A percentile compares a stretch with the other conserved stretches of the same genome.
These are phyloP conservation scores for Cochlearia excelsa DNA, from an alignment of 345 rosid species.

Conservation along the genomic window DNA sequence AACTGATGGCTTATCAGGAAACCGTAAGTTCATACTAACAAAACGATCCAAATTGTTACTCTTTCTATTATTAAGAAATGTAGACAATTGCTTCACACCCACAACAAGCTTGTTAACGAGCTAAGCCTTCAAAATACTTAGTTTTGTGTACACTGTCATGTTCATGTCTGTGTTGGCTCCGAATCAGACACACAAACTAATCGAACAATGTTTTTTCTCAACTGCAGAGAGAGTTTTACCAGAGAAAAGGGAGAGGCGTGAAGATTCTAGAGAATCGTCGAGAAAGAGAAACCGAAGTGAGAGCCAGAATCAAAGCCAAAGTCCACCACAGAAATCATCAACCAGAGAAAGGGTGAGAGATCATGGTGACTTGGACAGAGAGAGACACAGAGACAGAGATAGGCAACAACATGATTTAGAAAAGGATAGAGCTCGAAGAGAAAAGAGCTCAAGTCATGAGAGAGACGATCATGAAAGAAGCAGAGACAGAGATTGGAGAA, in stretches of 20 bases:
- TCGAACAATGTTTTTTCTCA: too few species aligned
- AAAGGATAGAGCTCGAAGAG: conserved; percentile 53
- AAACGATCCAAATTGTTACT: too few species aligned
- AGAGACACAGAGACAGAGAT: conserved; percentile 50
- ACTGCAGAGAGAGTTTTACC: too few species aligned
- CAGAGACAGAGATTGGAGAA: conserved; percentile 70
- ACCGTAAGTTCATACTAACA: too few species aligned
- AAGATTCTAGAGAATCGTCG: conserved; percentile 58
- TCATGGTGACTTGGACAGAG: conserved; percentile 42
- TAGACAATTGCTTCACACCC: too few species aligned
- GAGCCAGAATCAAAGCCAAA: conserved; percentile 48
- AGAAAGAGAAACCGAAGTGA: conserved; percentile 63
- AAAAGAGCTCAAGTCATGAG: conserved; percentile 77
- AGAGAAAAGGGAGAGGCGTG: conserved; percentile 35
- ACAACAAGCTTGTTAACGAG: too few species aligned
- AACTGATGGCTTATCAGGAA: conserved; percentile 50
- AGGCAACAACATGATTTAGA: conserved; percentile 36
- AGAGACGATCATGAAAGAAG: conserved; percentile 64
- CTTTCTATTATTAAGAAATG: not conserved
- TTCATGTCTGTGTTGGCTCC: too few species aligned
- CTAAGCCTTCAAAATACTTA: too few species aligned
- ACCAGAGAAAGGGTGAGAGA: conserved; percentile 44
- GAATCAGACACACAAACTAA: too few species aligned
- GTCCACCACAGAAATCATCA: conserved; percentile 68
- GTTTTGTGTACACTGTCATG: too few species aligned